Conservation (phyloP, 768 basidiomycete genomes). For the Lyophyllum semitale region DNA sequence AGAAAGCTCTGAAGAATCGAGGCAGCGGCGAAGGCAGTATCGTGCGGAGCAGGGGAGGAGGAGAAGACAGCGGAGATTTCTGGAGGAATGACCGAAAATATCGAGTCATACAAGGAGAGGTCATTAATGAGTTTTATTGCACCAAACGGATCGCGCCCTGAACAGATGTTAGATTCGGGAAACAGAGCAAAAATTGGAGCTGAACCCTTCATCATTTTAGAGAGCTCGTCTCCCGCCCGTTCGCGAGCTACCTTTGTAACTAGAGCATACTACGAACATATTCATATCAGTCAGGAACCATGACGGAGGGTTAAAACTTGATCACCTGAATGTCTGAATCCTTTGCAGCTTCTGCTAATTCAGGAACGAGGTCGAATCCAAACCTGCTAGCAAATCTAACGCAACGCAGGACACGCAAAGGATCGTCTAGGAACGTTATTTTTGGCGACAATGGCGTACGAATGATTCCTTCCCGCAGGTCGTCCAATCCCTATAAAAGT, state of each 20-base stretch:
- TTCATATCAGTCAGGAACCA: not conserved
- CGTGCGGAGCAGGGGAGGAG: slow-evolving; percentile 34
- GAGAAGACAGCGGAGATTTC: slow-evolving; percentile 48
- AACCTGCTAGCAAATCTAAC: slow-evolving; percentile 91
- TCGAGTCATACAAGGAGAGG: slow-evolving; percentile 67
- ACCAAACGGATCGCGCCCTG: slow-evolving; percentile 74
- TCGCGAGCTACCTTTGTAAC: slow-evolving; percentile 85
- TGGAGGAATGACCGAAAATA: slow-evolving; percentile 60
- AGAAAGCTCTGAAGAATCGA: slow-evolving; percentile 59
- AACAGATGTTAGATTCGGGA: slow-evolving; percentile 1
- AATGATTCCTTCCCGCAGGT: slow-evolving; percentile 75
- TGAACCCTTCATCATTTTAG: slow-evolving; percentile 92
- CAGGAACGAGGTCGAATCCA: slow-evolving; percentile 75
- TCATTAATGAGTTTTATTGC: slow-evolving; percentile 76
- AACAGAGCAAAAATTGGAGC: slow-evolving; percentile 2
- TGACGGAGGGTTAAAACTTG: not conserved
- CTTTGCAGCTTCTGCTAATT: slow-evolving; percentile 62
- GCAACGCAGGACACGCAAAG: slow-evolving; percentile 88
- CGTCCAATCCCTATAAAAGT: slow-evolving; percentile 71
- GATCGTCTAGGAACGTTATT: slow-evolving; percentile 93
- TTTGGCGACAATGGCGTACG: slow-evolving; percentile 86
- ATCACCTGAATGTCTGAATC: slow-evolving; percentile 66
- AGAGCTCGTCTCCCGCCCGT: slow-evolving; percentile 87
- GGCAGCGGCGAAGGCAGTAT: slow-evolving; percentile 54
- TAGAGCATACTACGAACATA: slow-evolving; percentile 58